Evolutionary conservation across 805 yeast species (phyloP), one percentile per base, ranked within the genome.

Genomic region (Yarrowia deformans): DNA sequence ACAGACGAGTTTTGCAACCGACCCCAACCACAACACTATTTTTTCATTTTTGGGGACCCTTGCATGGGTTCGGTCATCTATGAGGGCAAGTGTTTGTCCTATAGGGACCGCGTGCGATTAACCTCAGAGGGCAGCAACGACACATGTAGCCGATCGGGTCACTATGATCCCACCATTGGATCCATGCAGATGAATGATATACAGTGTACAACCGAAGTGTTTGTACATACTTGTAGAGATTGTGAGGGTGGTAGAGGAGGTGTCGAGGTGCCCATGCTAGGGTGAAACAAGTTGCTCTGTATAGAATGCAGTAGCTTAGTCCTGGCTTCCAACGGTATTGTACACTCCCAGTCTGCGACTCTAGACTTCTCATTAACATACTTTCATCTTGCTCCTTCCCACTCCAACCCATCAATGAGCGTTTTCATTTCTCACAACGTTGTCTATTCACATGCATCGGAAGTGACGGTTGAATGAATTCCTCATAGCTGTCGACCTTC

Each of bases 401-500:
- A 23, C 43, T n/a, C 43, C 43, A 40, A 16, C 14, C 14, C 18
- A 40, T 14, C 43, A 3, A 16, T 40, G 43, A 40, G n/a, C n/a
- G 43, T 40, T 4, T 40, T 40, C 12, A 35, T 45, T 19, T 19
- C 48, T 9, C n/a, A 16, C 34, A 46, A 46, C 50, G 34, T 23
- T 46, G 50, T 12, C 13, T 7, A 9, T 13, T n/a, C 50, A 34
- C 10, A 32, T 29, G 37, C 54, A 29, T 49, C 39, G 37, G 54
- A 4, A 2, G 29, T 23, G 23, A 50, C 18, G 14, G 52, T 23
- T 9, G 52, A 10, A 13, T 14, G 5, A 29, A 39, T 45, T 45
- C 48, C 29, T 45, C 13, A 12, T 45, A 18, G 35, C 40, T 50
- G 7, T 50, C 42, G 56, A 12, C 56, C 55, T 34, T 50, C 56